Percentiles rank a stretch among this genome's conserved stretches.
phyloP scores from a whole-genome alignment of 148 eudicot species.

The Rhododendron williamsianum region DNA sequence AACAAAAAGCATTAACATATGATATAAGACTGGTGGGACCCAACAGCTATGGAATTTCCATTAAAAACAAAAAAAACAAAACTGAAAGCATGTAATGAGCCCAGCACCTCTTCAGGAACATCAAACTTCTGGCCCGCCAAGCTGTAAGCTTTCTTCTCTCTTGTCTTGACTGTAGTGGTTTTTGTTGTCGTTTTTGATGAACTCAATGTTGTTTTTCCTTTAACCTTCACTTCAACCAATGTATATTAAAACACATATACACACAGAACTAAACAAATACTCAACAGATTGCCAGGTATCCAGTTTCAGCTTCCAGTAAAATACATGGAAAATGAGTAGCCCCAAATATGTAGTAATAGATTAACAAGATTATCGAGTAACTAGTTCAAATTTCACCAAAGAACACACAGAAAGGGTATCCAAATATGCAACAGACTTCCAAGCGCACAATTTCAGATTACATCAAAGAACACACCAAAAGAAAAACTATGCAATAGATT shows the following conservation, averaged over 20 bases:
- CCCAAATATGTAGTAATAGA: background rate
- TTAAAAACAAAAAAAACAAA: background rate
- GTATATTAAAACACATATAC: background rate
- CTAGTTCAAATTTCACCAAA: background rate
- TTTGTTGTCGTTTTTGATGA: slow-evolving; percentile 37
- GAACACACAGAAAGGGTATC: background rate
- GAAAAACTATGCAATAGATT: background rate
- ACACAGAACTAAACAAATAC: background rate
- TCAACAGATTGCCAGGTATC: background rate
- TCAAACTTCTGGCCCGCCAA: slow-evolving; percentile 90
- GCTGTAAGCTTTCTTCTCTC: slow-evolving; percentile 78
- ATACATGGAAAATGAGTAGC: background rate
- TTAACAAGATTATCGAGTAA: background rate
- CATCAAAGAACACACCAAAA: background rate
- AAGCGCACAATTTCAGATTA: background rate
- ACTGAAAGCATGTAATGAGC: background rate
- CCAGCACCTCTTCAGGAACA: slow-evolving; percentile 85
- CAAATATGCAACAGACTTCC: background rate
- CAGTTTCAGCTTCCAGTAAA: background rate
- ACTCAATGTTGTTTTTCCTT: slow-evolving; percentile 35
- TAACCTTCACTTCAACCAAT: slow-evolving; percentile 44
- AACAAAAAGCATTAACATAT: slow-evolving; percentile 10
- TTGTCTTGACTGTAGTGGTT: slow-evolving; percentile 37
- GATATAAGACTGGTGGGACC: background rate
- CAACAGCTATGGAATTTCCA: background rate